A percentile compares a stretch with the other conserved stretches of the same genome.
phyloP scores from a whole-genome alignment of 1,284 basidiomycete genomes.

The Trametes sp. region DNA sequence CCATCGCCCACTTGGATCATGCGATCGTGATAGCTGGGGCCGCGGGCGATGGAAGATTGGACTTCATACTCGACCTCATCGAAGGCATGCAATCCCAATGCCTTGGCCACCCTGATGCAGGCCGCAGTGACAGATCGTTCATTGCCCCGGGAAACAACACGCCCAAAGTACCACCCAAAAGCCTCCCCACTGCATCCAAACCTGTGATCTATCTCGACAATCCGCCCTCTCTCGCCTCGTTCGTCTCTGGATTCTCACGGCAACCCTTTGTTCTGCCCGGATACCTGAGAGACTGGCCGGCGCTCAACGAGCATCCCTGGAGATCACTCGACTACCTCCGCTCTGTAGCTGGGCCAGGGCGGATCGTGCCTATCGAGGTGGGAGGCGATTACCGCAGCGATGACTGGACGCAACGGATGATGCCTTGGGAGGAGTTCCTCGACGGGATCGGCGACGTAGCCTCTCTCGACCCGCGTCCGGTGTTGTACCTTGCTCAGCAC shows the following conservation, averaged over 20 bases:
- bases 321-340: constrained; percentile 71
- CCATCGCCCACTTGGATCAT: constrained; percentile 74
- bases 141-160: constrained; percentile 12
- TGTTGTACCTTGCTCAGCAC: constrained; percentile 93
- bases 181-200: constrained; percentile 27
- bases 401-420: constrained; percentile 85
- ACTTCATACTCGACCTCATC: constrained; percentile 71
- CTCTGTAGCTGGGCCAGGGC: constrained; percentile 73
- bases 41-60: constrained; percentile 65
- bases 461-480: constrained; percentile 33
- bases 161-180: constrained; percentile 18
- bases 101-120: constrained; percentile 4
- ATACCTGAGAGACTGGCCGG: constrained; percentile 74
- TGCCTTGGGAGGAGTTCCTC: constrained; percentile 83
- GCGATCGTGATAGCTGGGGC: constrained; percentile 88
- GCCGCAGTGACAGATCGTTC: constrained; percentile 4
- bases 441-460: constrained; percentile 49
- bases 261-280: constrained; percentile 79
- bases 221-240: constrained; percentile 65
- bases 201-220: constrained; percentile 46
- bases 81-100: constrained; percentile 47
- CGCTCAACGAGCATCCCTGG: constrained; percentile 76
- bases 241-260: constrained; percentile 47
- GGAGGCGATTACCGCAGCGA: constrained; percentile 84
- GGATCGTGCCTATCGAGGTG: constrained; percentile 91